Evolutionary conservation across 192 early-diverging fungal genomes (phyloP).

Genomic region (Coemansia sp.): DNA sequence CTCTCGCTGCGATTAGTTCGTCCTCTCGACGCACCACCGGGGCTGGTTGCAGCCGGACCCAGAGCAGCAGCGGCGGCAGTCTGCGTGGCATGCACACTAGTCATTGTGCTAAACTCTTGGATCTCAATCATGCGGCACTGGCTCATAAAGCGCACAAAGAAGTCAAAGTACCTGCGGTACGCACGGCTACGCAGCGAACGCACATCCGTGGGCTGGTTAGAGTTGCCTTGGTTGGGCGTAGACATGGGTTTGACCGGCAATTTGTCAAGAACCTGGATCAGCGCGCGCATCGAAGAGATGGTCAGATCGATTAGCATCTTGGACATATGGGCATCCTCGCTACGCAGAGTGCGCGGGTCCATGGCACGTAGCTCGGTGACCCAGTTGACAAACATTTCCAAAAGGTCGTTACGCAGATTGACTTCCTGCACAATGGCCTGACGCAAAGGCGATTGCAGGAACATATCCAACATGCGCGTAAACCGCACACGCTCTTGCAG

Average conservation of each 20-base stretch:
- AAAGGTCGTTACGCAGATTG: conserved; percentile 49
- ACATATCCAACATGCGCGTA: conserved; percentile 43
- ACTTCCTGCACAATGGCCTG: conserved; percentile 48
- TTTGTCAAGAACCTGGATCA: conserved; percentile 49
- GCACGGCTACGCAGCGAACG: conserved; percentile 43
- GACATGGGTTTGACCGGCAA: conserved; percentile 48
- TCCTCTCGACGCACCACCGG: conserved; percentile 5
- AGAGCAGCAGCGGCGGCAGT: conserved; percentile 20
- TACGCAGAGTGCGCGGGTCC: conserved; percentile 46
- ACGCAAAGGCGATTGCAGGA: conserved; percentile 47
- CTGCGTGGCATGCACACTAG: conserved; percentile 44
- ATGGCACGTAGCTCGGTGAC: conserved; percentile 49
- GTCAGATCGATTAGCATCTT: conserved; percentile 47
- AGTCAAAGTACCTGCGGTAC: conserved; percentile 52
- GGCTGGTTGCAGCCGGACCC: conserved; percentile 1
- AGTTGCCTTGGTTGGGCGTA: conserved; percentile 3
- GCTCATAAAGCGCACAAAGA: conserved; percentile 54
- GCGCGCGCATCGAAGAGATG: conserved; percentile 36
- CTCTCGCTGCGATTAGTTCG: conserved; percentile 42
- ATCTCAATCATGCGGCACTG: conserved; percentile 54
- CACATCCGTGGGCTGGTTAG: conserved; percentile 35
- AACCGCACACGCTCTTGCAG: conserved; percentile 45
- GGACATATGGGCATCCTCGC: conserved; percentile 32
- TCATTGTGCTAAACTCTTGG: conserved; percentile 52
- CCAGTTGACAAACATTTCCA: conserved; percentile 53